Percentiles rank a stretch among this genome's conserved stretches.
Evolutionary conservation across 164 flowering plant species (phyloP).

Genomic region (Berberis vulgaris): DNA sequence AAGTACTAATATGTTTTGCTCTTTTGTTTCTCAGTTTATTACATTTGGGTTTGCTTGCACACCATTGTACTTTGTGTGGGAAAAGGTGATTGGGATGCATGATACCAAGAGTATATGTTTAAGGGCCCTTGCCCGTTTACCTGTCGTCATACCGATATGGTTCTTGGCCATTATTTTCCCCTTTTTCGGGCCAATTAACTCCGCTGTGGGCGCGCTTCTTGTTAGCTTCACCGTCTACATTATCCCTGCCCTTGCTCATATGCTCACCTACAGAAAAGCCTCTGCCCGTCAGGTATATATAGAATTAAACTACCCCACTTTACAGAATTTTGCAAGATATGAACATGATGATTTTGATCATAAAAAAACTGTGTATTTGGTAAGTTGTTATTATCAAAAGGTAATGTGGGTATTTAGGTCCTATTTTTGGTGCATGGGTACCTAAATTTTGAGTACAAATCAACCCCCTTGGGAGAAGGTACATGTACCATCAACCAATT

Average conservation of each 20-base stretch:
- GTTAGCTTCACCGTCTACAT: constrained; percentile 95
- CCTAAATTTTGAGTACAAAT: not conserved
- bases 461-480: not conserved
- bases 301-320: not conserved
- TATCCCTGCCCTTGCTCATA: constrained; percentile 77
- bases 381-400: not conserved
- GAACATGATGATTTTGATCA: not conserved
- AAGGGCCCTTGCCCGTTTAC: constrained; percentile 85
- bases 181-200: constrained; percentile 88
- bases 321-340: not conserved
- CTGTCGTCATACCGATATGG: constrained; percentile 92
- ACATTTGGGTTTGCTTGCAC: constrained; percentile 96
- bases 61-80: constrained; percentile 93
- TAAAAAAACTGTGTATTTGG: not conserved
- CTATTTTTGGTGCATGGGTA: not conserved
- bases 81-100: constrained; percentile 93
- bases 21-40: constrained; percentile 50
- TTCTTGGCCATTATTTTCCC: constrained; percentile 91
- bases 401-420: too few relatives aligned
- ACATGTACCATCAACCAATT: not conserved
- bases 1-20: too few relatives aligned
- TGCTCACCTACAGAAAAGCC: constrained; percentile 77
- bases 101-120: constrained; percentile 80
- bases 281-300: constrained; percentile 71
- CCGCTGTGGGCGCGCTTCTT: constrained; percentile 87